Evolutionary conservation across 331 rosid genomes (phyloP).

Genomic region (Pyrus hybrid): DNA sequence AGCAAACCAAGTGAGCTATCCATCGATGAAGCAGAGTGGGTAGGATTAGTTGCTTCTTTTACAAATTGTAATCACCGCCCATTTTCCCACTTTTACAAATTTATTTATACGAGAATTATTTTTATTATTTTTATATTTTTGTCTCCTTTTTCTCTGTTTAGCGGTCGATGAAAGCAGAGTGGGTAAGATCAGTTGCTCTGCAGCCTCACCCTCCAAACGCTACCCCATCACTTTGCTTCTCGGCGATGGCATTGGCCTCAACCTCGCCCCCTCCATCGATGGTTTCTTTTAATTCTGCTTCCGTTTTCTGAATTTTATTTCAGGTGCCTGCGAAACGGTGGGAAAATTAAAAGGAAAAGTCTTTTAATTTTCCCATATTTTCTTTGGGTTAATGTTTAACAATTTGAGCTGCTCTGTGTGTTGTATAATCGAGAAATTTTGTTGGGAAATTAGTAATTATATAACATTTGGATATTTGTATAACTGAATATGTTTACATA

Average conservation of each 20-base stretch:
- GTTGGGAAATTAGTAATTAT: neutral
- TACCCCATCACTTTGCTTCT: conserved; percentile 68
- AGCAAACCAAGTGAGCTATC: too few species aligned
- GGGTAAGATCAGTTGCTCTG: conserved; percentile 29
- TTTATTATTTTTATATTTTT: too few species aligned
- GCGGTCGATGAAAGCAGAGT: neutral
- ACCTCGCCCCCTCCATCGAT: conserved; percentile 52
- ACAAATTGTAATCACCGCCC: too few species aligned
- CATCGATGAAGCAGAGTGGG: too few species aligned
- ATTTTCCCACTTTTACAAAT: too few species aligned
- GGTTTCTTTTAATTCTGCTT: conserved; percentile 20
- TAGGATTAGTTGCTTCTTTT: too few species aligned
- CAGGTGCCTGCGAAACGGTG: neutral
- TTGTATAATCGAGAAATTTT: neutral
- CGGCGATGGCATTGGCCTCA: conserved; percentile 82
- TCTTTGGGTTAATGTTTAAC: neutral
- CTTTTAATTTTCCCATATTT: too few species aligned
- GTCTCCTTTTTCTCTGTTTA: too few species aligned
- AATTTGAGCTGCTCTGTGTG: neutral
- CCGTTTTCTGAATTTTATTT: too few species aligned
- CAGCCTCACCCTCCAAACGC: conserved; percentile 37
- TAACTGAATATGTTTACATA: neutral
- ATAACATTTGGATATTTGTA: neutral
- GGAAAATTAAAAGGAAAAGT: neutral
- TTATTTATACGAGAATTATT: too few species aligned